phyloP scores from a whole-genome alignment of 768 basidiomycete genomes.

The Dioszegia aurantiaca region DNA sequence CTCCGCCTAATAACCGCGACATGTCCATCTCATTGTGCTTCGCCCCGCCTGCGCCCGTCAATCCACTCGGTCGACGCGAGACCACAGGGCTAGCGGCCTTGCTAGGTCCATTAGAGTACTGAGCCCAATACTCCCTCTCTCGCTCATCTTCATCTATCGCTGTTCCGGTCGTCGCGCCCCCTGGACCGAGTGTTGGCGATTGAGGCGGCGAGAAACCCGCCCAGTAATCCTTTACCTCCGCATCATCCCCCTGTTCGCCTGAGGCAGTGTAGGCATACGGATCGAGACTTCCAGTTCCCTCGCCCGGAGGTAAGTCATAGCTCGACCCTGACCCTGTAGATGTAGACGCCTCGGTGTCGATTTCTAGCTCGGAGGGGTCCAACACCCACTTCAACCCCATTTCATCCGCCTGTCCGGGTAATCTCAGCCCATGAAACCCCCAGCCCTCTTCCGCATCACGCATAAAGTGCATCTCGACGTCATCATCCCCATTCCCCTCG shows the following conservation, averaged over 20 bases:
- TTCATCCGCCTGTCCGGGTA: constrained; percentile 1
- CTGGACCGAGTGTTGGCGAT: background rate
- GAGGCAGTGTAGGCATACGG: background rate
- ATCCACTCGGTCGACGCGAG: background rate
- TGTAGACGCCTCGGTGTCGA: background rate
- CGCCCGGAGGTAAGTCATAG: background rate
- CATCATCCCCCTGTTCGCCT: background rate
- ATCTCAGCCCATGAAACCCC: constrained; percentile 9
- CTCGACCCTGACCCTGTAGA: background rate
- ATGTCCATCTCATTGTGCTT: too few relatives aligned
- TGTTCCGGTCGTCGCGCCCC: background rate
- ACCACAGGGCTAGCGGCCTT: constrained; percentile 5
- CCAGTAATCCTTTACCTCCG: constrained; percentile 15
- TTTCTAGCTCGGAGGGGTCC: background rate
- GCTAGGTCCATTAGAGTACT: constrained; percentile 18
- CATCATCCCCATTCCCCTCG: background rate
- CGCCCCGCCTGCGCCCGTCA: too few relatives aligned
- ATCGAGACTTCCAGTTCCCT: background rate
- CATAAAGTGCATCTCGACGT: constrained; percentile 9
- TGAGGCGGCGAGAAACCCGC: constrained; percentile 17
- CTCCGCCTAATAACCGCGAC: too few relatives aligned
- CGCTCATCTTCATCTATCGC: constrained; percentile 3
- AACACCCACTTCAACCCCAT: constrained; percentile 1
- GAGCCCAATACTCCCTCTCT: constrained; percentile 30
- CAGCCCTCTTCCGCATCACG: constrained; percentile 6